Conservation (phyloP, 305 asterid species). For the Coffea humblotiana region DNA sequence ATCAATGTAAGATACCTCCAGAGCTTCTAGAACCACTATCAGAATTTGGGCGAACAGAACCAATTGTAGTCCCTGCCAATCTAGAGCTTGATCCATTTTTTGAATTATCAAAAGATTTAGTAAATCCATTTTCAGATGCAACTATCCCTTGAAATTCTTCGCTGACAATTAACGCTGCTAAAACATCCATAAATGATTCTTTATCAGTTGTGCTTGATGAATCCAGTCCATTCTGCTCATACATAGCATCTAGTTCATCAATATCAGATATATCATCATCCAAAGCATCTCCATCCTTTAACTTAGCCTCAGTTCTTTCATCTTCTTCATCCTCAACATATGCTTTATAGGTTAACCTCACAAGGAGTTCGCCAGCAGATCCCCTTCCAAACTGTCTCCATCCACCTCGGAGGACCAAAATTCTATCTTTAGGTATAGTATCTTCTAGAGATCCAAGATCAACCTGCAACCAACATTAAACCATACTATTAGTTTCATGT, state of each 20-base stretch:
- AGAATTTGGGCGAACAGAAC: slow-evolving; percentile 41
- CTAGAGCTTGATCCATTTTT: slow-evolving; percentile 33
- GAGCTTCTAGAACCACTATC: slow-evolving; percentile 42
- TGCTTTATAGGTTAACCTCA: slow-evolving; percentile 92
- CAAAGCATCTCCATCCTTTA: slow-evolving; percentile 38
- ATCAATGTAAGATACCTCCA: slow-evolving; percentile 46
- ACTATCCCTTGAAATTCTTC: slow-evolving; percentile 95
- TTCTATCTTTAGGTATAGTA: slow-evolving; percentile 87
- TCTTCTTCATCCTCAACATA: slow-evolving; percentile 99
- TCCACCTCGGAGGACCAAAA: slow-evolving; percentile 68
- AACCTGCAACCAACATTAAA: slow-evolving; percentile 47
- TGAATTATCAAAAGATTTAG: slow-evolving; percentile 38
- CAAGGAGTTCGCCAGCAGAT: slow-evolving; percentile 79
- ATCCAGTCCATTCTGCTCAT: slow-evolving; percentile 40
- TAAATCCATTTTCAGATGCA: slow-evolving; percentile 66
- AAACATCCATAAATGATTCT: slow-evolving; percentile 81
- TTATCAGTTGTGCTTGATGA: slow-evolving; percentile 40
- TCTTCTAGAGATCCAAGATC: slow-evolving; percentile 90
- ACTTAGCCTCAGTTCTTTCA: slow-evolving; percentile 51
- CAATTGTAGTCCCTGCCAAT: slow-evolving; percentile 27
- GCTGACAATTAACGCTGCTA: slow-evolving; percentile 80
- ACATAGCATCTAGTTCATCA: slow-evolving; percentile 38
- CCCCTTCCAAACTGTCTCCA: slow-evolving; percentile 78
- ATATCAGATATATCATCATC: slow-evolving; percentile 68
- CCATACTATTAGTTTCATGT: background rate